Percentiles rank a stretch among this genome's conserved stretches.
phyloP scores from a whole-genome alignment of 2,329 filamentous ascomycete species.

The Verticillium longisporum region DNA sequence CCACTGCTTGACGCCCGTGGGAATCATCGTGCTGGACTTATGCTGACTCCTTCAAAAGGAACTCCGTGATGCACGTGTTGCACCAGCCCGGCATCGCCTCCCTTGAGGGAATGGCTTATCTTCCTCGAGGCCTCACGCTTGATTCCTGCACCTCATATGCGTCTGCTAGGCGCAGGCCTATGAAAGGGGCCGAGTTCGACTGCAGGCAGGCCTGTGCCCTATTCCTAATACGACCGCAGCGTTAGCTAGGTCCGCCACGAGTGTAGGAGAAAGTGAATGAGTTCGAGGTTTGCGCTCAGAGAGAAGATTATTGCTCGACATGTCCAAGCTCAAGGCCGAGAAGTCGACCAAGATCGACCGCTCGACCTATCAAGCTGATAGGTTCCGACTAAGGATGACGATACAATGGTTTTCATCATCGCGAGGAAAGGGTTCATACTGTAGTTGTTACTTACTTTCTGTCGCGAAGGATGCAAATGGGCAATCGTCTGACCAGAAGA shows the following conservation, averaged over 20 bases:
- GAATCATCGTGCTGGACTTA: too few relatives aligned
- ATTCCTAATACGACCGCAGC: background rate
- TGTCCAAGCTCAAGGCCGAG: conserved; percentile 23
- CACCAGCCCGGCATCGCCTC: background rate
- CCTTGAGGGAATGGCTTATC: background rate
- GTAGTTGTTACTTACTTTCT: too few relatives aligned
- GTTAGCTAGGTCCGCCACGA: background rate
- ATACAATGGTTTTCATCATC: conserved; percentile 84
- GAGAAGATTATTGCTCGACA: conserved; percentile 52
- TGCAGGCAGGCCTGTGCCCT: background rate
- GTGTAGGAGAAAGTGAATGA: background rate
- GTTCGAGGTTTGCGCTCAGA: conserved; percentile 29
- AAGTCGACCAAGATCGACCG: background rate
- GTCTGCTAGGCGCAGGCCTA: too few relatives aligned
- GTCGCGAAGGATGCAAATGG: too few relatives aligned
- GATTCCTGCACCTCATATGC: too few relatives aligned
- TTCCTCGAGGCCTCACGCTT: background rate
- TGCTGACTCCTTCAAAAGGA: too few relatives aligned
- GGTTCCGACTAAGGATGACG: conserved; percentile 94
- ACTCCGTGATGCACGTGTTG: too few relatives aligned
- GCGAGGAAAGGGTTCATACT: conserved; percentile 11
- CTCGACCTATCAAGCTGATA: conserved; percentile 16
- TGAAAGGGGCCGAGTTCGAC: too few relatives aligned
- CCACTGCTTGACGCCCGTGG: background rate
- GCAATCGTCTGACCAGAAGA: too few relatives aligned